Percentiles rank a stretch among this genome's conserved stretches.
phyloP scores from a whole-genome alignment of 805 yeast species.

The Saturnispora mendoncae region DNA sequence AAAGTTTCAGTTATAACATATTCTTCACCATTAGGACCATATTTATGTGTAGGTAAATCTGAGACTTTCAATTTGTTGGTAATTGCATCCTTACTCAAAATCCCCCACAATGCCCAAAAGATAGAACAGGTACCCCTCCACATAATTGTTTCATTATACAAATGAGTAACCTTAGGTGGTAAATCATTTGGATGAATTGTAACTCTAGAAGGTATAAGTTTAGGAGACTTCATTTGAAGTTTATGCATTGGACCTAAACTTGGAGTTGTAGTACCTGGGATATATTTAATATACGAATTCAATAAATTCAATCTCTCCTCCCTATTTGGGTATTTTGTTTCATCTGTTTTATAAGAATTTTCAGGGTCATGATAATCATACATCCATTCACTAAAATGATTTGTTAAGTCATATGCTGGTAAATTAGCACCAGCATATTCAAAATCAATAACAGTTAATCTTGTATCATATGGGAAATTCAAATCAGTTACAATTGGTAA shows the following conservation, averaged over 20 bases:
- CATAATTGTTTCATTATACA: conserved; percentile 55
- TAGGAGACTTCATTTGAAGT: conserved; percentile 14
- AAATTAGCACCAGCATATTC: conserved; percentile 90
- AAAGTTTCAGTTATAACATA: conserved; percentile 29
- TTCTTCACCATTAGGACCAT: conserved; percentile 51
- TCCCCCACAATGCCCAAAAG: conserved; percentile 89
- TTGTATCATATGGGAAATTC: conserved; percentile 39
- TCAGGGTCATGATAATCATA: conserved; percentile 69
- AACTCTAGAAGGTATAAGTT: conserved; percentile 17
- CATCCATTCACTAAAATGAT: conserved; percentile 98
- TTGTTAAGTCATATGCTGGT: conserved; percentile 84
- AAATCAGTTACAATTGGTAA: conserved; percentile 26
- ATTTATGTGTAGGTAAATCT: conserved; percentile 26
- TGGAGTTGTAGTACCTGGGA: conserved; percentile 28
- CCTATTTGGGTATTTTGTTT: conserved; percentile 52
- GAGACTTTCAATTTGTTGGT: background rate
- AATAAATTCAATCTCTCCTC: conserved; percentile 64
- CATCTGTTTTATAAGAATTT: conserved; percentile 44
- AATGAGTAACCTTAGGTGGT: conserved; percentile 33
- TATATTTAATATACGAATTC: conserved; percentile 67
- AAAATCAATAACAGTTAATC: conserved; percentile 88
- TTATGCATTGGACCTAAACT: conserved; percentile 14
- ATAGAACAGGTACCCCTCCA: conserved; percentile 81
- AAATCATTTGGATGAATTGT: conserved; percentile 30
- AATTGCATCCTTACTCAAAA: conserved; percentile 36